Percentiles rank a stretch among this genome's conserved stretches.
Conservation (phyloP, 805 yeast species). For the Maudiozyma pseudohumilis region DNA sequence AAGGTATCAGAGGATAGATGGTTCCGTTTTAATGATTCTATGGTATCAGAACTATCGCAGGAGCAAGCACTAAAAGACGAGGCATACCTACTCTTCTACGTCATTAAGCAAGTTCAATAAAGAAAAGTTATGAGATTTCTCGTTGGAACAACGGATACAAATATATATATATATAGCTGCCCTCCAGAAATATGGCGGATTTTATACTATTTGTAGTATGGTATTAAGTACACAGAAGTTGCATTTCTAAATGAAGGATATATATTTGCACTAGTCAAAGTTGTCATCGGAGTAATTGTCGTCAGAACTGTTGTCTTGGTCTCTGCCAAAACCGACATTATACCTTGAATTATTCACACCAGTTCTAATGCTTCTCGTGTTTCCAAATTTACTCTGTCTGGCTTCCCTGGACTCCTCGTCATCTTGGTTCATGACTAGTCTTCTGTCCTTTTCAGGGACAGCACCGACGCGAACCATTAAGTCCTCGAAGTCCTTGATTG, state of each 20-base stretch:
- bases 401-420: conserved; percentile 51
- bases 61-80: conserved; percentile 58
- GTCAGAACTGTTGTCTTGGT: conserved; percentile 34
- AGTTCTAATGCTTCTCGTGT: conserved; percentile 38
- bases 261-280: conserved; percentile 31
- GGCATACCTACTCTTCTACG: conserved; percentile 74
- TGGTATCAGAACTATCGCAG: conserved; percentile 54
- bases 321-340: conserved; percentile 29
- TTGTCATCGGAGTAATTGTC: conserved; percentile 39
- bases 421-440: conserved; percentile 52
- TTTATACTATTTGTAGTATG: no score
- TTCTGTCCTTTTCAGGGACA: conserved; percentile 52
- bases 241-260: not conserved
- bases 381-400: conserved; percentile 41
- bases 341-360: conserved; percentile 24
- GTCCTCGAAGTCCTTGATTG: conserved; percentile 57
- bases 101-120: conserved; percentile 30
- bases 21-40: conserved; percentile 88
- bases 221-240: not conserved
- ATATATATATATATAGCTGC: not conserved
- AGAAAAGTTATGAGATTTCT: not conserved
- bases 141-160: no score
- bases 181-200: no score
- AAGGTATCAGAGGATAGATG: conserved; percentile 69
- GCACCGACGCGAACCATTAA: conserved; percentile 60